Percentiles rank a stretch among this genome's conserved stretches.
These are phyloP conservation scores for Boletus subparvulus DNA, from an alignment of 768 basidiomycete genomes.

Conservation along the genomic window DNA sequence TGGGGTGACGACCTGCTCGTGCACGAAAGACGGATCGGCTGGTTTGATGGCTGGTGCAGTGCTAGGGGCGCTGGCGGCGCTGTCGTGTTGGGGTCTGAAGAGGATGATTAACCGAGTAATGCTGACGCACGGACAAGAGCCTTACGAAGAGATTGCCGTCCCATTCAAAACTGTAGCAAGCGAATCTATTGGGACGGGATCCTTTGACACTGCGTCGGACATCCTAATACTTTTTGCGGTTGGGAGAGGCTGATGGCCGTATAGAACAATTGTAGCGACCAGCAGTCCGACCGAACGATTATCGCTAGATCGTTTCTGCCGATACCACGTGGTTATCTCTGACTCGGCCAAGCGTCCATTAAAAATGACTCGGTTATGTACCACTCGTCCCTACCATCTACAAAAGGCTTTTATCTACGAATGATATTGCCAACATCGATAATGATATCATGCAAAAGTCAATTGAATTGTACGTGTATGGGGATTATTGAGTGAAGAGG, in stretches of 20 bases:
- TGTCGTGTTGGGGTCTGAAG: conserved; percentile 15
- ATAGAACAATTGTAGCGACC: neutral
- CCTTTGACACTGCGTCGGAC: conserved; percentile 26
- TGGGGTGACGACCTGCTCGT: conserved; percentile 87
- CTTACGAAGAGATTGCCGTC: conserved; percentile 34
- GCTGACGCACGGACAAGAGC: neutral
- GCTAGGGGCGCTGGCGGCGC: neutral
- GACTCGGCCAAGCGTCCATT: neutral
- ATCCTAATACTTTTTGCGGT: conserved; percentile 8
- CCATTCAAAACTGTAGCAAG: conserved; percentile 28
- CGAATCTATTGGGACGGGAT: conserved; percentile 24
- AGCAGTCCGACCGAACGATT: neutral
- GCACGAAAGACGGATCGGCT: conserved; percentile 28
- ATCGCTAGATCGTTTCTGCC: neutral
- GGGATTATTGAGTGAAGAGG: conserved; percentile 29
- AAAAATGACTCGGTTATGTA: neutral
- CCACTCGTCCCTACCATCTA: conserved; percentile 4
- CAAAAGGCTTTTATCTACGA: neutral
- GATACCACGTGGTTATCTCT: neutral
- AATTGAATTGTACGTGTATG: conserved; percentile 22
- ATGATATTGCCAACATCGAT: conserved; percentile 21
- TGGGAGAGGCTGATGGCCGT: neutral
- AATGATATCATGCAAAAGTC: conserved; percentile 32
- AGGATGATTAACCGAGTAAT: neutral
- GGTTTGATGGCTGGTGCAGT: conserved; percentile 35